phyloP scores from a whole-genome alignment of 2,329 filamentous ascomycete genomes.

The Paecilomyces dactylethromorphus region DNA sequence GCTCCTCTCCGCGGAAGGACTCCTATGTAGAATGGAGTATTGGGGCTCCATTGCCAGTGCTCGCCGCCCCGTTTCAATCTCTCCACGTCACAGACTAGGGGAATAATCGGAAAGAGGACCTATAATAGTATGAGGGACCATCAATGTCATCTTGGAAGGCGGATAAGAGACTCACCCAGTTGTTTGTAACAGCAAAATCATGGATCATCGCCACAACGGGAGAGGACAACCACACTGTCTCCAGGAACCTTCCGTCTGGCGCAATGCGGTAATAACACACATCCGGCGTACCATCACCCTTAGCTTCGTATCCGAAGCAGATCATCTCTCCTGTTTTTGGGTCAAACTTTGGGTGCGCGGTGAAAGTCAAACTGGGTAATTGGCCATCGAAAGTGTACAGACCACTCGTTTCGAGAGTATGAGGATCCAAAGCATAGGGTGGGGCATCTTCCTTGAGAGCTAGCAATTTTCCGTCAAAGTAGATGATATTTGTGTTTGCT shows the following conservation, averaged over 20 bases:
- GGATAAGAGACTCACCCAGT: slow-evolving; percentile 19
- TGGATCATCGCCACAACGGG: slow-evolving; percentile 37
- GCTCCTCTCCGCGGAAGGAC: slow-evolving; percentile 17
- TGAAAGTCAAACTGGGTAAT: slow-evolving; percentile 41
- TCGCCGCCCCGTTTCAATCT: slow-evolving; percentile 32
- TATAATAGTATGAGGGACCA: slow-evolving; percentile 16
- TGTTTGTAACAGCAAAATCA: slow-evolving; percentile 37
- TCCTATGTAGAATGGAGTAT: slow-evolving; percentile 22
- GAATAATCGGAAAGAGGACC: slow-evolving; percentile 33
- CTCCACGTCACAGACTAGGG: slow-evolving; percentile 28
- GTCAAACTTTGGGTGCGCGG: slow-evolving; percentile 48
- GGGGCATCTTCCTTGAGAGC: slow-evolving; percentile 48
- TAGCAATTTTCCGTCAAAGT: slow-evolving; percentile 44
- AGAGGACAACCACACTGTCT: slow-evolving; percentile 27
- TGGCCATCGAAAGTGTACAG: slow-evolving; percentile 46
- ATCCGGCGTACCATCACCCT: slow-evolving; percentile 33
- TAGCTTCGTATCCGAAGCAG: slow-evolving; percentile 45
- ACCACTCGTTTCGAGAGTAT: slow-evolving; percentile 46
- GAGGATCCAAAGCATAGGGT: slow-evolving; percentile 43
- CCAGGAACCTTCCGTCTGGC: slow-evolving; percentile 20
- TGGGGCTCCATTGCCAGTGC: slow-evolving; percentile 34
- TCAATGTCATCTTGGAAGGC: not conserved
- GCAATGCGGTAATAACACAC: slow-evolving; percentile 29
- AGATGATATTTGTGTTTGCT: slow-evolving; percentile 55
- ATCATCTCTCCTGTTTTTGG: slow-evolving; percentile 46